Conservation (phyloP, 495 filamentous ascomycete species). For the Penicillium parvum region DNA sequence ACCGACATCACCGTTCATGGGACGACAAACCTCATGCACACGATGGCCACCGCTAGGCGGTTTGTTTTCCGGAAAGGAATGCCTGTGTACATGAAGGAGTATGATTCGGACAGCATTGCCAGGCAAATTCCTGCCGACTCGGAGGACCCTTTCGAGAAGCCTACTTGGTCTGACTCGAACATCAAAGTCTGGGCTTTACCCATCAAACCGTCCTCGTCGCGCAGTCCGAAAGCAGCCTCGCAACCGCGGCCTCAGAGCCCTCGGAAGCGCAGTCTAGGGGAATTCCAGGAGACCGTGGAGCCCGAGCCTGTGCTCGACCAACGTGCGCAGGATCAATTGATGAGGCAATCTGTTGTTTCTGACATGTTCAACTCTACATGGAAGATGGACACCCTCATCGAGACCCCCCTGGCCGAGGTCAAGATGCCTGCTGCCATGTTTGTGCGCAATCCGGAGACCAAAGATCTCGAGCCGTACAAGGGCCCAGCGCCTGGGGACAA, state of each 20-base stretch:
- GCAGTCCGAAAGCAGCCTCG: conserved; percentile 1
- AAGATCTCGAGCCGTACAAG: conserved; percentile 59
- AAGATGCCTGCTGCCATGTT: conserved; percentile 65
- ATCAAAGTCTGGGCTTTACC: conserved; percentile 81
- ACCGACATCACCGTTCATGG: conserved; percentile 65
- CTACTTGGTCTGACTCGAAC: conserved; percentile 69
- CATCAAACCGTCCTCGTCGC: conserved; percentile 32
- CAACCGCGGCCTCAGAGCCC: conserved; percentile 28
- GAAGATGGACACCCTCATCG: conserved; percentile 62
- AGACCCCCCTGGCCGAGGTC: conserved; percentile 61
- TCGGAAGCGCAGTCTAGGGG: conserved; percentile 60
- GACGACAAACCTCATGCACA: conserved; percentile 69
- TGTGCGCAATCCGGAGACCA: conserved; percentile 59
- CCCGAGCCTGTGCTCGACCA: conserved; percentile 12
- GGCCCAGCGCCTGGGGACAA: conserved; percentile 56
- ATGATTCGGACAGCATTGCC: conserved; percentile 40
- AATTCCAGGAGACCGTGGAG: conserved; percentile 40
- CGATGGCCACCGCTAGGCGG: conserved; percentile 71
- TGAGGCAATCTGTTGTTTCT: conserved; percentile 57
- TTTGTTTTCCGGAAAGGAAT: conserved; percentile 87
- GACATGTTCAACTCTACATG: conserved; percentile 83
- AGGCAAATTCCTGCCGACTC: conserved; percentile 10
- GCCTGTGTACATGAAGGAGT: conserved; percentile 64
- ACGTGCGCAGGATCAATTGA: conserved; percentile 39
- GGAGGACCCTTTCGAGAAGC: conserved; percentile 42